phyloP scores from a whole-genome alignment of 768 basidiomycete species.

The Russula virescens region DNA sequence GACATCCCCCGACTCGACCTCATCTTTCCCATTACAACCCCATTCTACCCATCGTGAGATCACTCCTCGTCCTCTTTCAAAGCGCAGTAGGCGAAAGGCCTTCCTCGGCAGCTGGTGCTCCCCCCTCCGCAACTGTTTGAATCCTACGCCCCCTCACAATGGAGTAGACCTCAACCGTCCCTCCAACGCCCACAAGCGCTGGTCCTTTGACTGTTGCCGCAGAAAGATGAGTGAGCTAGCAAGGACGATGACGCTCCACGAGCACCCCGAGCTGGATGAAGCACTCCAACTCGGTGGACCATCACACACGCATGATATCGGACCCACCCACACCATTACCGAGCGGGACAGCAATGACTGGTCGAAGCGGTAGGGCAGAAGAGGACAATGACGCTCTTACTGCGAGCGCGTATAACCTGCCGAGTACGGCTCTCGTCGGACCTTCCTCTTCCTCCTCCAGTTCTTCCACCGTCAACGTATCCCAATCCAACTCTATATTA shows the following conservation, averaged over 20 bases:
- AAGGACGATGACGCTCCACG: too few species aligned
- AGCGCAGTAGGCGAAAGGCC: background rate
- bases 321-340: too few species aligned
- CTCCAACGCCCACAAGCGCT: too few species aligned
- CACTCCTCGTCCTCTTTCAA: background rate
- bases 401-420: background rate
- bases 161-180: background rate
- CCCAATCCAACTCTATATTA: background rate
- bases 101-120: constrained; percentile 6
- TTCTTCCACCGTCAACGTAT: background rate
- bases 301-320: too few species aligned
- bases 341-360: background rate
- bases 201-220: constrained; percentile 3
- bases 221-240: background rate
- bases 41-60: constrained; percentile 6
- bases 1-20: background rate
- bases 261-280: too few species aligned
- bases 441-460: background rate
- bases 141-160: background rate
- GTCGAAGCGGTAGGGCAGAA: constrained; percentile 7
- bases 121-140: background rate
- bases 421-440: background rate
- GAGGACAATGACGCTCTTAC: background rate
- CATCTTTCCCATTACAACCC: constrained; percentile 1
- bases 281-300: too few species aligned